A percentile compares a stretch with the other conserved stretches of the same genome.
Conservation (phyloP, 1,139 yeast genomes). For the Tardiomyces digboiensis region DNA sequence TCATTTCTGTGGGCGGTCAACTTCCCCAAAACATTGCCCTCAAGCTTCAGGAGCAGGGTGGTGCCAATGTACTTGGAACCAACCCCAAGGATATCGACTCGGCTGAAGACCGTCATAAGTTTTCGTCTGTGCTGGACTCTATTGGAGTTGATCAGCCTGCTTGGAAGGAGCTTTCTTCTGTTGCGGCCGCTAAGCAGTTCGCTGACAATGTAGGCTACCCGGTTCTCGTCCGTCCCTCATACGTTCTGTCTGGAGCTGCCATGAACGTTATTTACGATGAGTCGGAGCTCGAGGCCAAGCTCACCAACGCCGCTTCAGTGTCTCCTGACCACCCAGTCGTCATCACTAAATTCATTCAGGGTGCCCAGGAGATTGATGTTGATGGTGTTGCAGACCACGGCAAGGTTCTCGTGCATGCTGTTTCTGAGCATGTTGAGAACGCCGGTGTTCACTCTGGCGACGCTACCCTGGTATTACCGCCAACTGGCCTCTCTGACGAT, state of each 20-base stretch:
- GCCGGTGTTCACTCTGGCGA: slow-evolving; percentile 99
- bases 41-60: slow-evolving; percentile 82
- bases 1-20: slow-evolving; percentile 99
- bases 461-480: slow-evolving; percentile 95
- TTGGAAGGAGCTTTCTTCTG: slow-evolving; percentile 95
- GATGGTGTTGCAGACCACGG: slow-evolving; percentile 98
- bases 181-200: slow-evolving; percentile 87
- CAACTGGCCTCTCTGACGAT: slow-evolving; percentile 90
- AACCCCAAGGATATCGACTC: slow-evolving; percentile 98
- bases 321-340: slow-evolving; percentile 98
- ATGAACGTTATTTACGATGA: slow-evolving; percentile 94
- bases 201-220: slow-evolving; percentile 92
- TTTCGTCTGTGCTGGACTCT: slow-evolving; percentile 93
- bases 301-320: slow-evolving; percentile 93
- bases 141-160: slow-evolving; percentile 99
- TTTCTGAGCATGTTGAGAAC: slow-evolving; percentile 97
- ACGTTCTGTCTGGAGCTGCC: slow-evolving; percentile 97
- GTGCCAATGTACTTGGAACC: slow-evolving; percentile 89
- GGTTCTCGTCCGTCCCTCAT: slow-evolving; percentile 95
- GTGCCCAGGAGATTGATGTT: slow-evolving; percentile 98
- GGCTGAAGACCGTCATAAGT: slow-evolving; percentile 97
- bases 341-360: slow-evolving; percentile 92
- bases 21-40: slow-evolving; percentile 95
- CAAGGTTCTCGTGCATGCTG: slow-evolving; percentile 92
- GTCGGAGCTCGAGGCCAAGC: slow-evolving; percentile 80